Evolutionary conservation across 331 rosid genomes (phyloP), one percentile per base, ranked within the genome.

Genomic region (Malus hybrid): DNA sequence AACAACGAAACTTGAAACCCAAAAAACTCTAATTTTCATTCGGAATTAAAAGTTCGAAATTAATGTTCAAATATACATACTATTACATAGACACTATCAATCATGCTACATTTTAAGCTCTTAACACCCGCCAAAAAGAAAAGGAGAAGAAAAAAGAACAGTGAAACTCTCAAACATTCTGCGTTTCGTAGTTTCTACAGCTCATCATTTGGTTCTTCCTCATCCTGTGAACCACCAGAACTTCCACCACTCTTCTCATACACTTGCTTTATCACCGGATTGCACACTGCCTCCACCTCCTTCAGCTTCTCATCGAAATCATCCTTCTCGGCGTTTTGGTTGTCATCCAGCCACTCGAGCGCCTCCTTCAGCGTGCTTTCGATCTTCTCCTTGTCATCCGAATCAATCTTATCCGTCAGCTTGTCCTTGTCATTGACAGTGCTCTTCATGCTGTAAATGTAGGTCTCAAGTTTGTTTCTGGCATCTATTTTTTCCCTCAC

Each of bases 231-330:
- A 57, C 3, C 67, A 57, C 18, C 32, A 9, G 86, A 70, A 48
- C 78, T 71, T 72, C 81, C 89, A 50, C 89, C 89, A 67, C 80
- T 81, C 50, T 67, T 81, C 77, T 85, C 83, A 31, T 85, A 83
- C 3, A 83, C 81, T 70, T 80, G 84, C 77, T 76, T 83, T 16
- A 88, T 83, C 22, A 86, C 67, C 7, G 90, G 92, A 71, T 72
- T 84, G 65, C 83, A 83, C 2, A 79, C 83, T 39, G 79, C 89
- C 54, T 87, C 91, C 42, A 87, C 84, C 70, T 88, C 92, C 64
- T 81, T 85, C 79, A 81, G 57, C 65, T 77, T 83, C 85, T 88
- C 92, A 11, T 85, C 92, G 28, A 76, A 85, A 13, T 88, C 88
- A 39, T 81, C 83, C 73, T 83, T 85, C 20, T 88, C 88, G 5